A percentile compares a stretch with the other conserved stretches of the same genome.
Conservation (phyloP, 257 asterid species). For the Salvia rosmarinus region DNA sequence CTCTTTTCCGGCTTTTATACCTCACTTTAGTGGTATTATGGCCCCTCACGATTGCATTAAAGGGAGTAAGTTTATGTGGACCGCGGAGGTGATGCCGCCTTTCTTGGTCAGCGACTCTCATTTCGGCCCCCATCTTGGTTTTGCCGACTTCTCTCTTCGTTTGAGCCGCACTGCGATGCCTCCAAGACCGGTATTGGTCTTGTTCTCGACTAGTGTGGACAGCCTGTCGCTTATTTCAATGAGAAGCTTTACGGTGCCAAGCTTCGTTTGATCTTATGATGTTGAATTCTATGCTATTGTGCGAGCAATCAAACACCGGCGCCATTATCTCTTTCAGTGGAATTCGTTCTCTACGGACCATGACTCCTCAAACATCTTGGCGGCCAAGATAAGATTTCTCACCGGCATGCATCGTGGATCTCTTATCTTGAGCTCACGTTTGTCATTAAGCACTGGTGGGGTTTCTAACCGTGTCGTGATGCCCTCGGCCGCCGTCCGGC, state of each 20-base stretch:
- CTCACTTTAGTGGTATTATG: background rate
- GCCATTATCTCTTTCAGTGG: background rate
- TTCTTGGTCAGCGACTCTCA: background rate
- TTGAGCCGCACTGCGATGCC: background rate
- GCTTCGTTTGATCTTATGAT: background rate
- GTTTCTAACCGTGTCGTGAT: background rate
- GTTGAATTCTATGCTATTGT: background rate
- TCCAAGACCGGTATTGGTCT: background rate
- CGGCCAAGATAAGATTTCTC: no score
- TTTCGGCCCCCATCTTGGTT: background rate
- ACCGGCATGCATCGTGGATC: no score
- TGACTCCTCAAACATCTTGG: no score
- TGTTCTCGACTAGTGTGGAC: background rate
- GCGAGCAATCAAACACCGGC: background rate
- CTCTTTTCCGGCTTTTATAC: background rate
- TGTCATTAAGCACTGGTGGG: background rate
- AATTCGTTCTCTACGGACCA: background rate
- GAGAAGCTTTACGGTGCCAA: background rate
- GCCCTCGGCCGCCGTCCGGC: background rate
- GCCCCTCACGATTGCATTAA: background rate
- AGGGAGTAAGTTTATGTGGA: background rate
- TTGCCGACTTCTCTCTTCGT: background rate
- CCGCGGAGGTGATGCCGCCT: background rate
- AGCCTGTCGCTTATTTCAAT: background rate
- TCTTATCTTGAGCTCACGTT: background rate